A percentile compares a stretch with the other conserved stretches of the same genome.
phyloP scores from a whole-genome alignment of 139 green algal species.

The Klebsormidium nitens region DNA sequence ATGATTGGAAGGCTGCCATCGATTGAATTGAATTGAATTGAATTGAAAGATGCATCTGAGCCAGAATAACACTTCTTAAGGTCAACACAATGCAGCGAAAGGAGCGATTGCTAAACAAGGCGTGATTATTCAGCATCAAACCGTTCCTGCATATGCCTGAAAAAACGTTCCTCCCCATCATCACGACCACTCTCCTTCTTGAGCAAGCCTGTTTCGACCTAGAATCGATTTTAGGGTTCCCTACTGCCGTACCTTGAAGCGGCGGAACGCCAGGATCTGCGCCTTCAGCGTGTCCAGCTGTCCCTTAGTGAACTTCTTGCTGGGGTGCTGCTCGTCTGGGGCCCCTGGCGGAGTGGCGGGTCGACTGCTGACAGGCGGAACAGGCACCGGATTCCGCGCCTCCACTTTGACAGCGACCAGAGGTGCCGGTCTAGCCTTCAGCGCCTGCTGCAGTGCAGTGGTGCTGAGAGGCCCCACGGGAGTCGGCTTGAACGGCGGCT shows the following conservation, averaged over 20 bases:
- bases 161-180: neutral
- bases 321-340: conserved; percentile 12
- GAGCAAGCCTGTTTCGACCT: neutral
- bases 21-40: too few relatives aligned
- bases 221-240: too few relatives aligned
- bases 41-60: too few relatives aligned
- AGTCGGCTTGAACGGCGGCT: neutral
- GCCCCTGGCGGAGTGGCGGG: neutral
- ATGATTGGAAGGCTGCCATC: neutral
- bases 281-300: conserved; percentile 12
- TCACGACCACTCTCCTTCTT: neutral
- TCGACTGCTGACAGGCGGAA: neutral
- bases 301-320: conserved; percentile 16
- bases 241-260: conserved; percentile 29
- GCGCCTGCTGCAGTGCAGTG: neutral
- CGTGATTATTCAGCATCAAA: neutral
- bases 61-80: neutral
- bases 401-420: too few relatives aligned
- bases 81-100: neutral
- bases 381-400: too few relatives aligned
- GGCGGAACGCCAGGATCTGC: conserved; percentile 21
- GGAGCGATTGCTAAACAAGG: neutral
- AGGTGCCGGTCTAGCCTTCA: too few relatives aligned
- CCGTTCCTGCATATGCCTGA: neutral
- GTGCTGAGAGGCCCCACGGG: neutral